These are phyloP conservation scores for Parasitella parasitica DNA, from an alignment of 371 early-diverging fungal species.

Conservation along the genomic window DNA sequence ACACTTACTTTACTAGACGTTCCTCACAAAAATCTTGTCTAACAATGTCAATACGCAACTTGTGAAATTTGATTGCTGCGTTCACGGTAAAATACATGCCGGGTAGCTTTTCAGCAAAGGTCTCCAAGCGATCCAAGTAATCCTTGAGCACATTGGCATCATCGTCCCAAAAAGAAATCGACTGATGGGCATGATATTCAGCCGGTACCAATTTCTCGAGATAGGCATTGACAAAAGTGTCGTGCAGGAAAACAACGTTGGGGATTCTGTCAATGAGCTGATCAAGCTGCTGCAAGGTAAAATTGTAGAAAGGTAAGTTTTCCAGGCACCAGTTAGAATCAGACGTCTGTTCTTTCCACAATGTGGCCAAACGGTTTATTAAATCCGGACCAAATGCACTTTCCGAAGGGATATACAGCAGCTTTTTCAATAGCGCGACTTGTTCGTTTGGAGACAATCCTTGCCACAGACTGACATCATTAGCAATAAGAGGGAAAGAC, in stretches of 20 bases:
- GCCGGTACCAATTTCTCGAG: conserved; percentile 24
- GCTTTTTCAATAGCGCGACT: background rate
- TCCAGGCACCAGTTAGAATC: background rate
- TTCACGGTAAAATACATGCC: conserved; percentile 19
- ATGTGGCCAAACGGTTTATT: background rate
- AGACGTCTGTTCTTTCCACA: conserved; percentile 1
- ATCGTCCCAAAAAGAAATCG: conserved; percentile 30
- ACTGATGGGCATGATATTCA: conserved; percentile 1
- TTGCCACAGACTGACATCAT: background rate
- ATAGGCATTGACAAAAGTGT: conserved; percentile 15
- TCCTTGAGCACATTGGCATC: conserved; percentile 5
- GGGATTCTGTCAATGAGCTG: conserved; percentile 8
- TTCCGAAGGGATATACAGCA: conserved; percentile 9
- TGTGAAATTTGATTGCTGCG: conserved; percentile 15
- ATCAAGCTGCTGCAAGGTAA: conserved; percentile 24
- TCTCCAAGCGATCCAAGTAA: conserved; percentile 18
- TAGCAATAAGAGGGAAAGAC: conserved; percentile 10
- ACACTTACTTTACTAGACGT: conserved; percentile 23
- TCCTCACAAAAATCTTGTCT: conserved; percentile 20
- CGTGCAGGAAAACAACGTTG: conserved; percentile 4
- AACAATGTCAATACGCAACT: conserved; percentile 24
- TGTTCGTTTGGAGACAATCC: background rate
- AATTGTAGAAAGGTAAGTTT: background rate
- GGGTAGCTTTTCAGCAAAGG: conserved; percentile 24
- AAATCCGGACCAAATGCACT: conserved; percentile 6